phyloP scores from a whole-genome alignment of 352 stramenopile genomes.

The Phytophthora pinifolia region DNA sequence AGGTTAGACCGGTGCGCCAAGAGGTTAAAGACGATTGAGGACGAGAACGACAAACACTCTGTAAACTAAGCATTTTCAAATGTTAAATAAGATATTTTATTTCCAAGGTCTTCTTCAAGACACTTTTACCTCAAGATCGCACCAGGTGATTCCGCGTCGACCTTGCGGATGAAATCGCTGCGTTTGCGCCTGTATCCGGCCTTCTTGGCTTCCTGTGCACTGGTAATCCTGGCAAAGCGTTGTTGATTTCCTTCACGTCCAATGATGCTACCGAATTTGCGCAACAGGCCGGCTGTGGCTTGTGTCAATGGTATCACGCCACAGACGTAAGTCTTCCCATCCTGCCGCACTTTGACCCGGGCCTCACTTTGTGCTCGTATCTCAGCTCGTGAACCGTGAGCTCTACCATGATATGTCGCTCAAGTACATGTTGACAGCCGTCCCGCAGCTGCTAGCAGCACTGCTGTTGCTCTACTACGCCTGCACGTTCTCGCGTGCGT shows the following conservation, averaged over 20 bases:
- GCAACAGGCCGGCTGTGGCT: constrained; percentile 34
- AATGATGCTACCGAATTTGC: not conserved
- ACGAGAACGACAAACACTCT: constrained; percentile 5
- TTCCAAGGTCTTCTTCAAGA: not conserved
- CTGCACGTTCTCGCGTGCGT: constrained; percentile 44
- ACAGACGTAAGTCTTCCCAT: constrained; percentile 36
- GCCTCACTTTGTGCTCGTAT: not conserved
- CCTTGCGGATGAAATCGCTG: constrained; percentile 10
- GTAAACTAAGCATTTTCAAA: too few relatives aligned
- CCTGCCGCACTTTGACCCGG: not conserved
- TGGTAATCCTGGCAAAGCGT: constrained; percentile 15
- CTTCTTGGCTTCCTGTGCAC: constrained; percentile 26
- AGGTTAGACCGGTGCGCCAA: constrained; percentile 10
- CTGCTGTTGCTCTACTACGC: constrained; percentile 66
- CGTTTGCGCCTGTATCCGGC: constrained; percentile 37
- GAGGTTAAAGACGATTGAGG: constrained; percentile 15
- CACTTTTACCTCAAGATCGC: constrained; percentile 6
- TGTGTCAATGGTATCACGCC: constrained; percentile 59
- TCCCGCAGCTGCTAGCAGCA: constrained; percentile 44
- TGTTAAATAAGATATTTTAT: too few relatives aligned
- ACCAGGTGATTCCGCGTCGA: not conserved
- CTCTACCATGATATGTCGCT: constrained; percentile 45
- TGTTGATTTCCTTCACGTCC: not conserved
- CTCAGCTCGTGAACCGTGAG: constrained; percentile 40
- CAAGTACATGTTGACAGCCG: constrained; percentile 53